Evolutionary conservation across 1,284 basidiomycete species (phyloP).

Genomic region (Rhodotorula sp.): DNA sequence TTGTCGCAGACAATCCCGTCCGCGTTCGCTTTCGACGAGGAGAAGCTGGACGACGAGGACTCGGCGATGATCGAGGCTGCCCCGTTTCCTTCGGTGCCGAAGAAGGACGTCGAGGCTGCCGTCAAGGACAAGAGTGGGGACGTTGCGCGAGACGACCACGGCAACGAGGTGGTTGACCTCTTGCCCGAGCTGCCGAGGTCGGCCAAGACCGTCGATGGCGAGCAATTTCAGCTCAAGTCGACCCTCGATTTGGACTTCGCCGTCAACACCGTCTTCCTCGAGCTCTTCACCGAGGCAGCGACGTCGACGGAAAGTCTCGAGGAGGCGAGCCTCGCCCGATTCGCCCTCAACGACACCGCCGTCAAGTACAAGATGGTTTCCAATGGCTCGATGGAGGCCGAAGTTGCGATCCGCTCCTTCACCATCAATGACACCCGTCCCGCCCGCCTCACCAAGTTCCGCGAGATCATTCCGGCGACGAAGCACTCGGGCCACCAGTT

Average conservation of each 20-base stretch:
- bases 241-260: constrained; percentile 74
- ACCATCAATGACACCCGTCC: constrained; percentile 86
- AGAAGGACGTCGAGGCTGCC: constrained; percentile 26
- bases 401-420: constrained; percentile 83
- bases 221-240: constrained; percentile 61
- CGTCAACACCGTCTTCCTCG: constrained; percentile 76
- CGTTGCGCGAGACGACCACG: constrained; percentile 1
- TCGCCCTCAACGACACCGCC: constrained; percentile 76
- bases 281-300: constrained; percentile 78
- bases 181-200: constrained; percentile 55
- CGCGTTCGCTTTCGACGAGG: constrained; percentile 56
- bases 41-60: constrained; percentile 44
- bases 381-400: constrained; percentile 79
- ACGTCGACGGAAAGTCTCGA: constrained; percentile 63
- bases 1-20: constrained; percentile 73
- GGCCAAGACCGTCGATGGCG: constrained; percentile 55
- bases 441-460: constrained; percentile 73
- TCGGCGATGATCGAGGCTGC: constrained; percentile 21
- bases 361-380: constrained; percentile 81
- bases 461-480: constrained; percentile 92
- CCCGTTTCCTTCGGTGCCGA: constrained; percentile 40
- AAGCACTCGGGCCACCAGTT: constrained; percentile 81
- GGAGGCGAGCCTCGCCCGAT: constrained; percentile 78
- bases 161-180: constrained; percentile 49
- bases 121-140: background rate